Evolutionary conservation across 2,329 filamentous ascomycete species (phyloP).

Genomic region (Colletotrichum ledebouriae): DNA sequence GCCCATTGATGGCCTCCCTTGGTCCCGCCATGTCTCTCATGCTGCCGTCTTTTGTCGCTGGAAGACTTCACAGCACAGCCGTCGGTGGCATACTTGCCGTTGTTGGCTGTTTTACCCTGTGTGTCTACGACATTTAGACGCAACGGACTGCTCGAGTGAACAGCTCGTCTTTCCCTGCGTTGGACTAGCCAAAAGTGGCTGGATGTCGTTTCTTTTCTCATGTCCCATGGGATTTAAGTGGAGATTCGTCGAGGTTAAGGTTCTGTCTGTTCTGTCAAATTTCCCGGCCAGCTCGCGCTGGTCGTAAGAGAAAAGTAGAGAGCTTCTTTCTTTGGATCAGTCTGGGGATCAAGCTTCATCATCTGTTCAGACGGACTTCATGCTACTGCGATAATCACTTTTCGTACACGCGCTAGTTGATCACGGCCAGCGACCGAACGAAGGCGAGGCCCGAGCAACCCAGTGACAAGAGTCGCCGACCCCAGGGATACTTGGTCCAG

Average conservation of each 20-base stretch:
- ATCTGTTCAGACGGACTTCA: not conserved
- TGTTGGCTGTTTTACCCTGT: constrained; percentile 12
- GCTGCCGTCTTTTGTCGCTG: not conserved
- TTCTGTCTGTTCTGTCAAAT: constrained; percentile 26
- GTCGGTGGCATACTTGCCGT: not conserved
- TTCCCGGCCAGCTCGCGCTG: not conserved
- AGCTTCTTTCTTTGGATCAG: constrained; percentile 22
- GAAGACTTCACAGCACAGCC: constrained; percentile 3
- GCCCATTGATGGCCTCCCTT: constrained; percentile 16
- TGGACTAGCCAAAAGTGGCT: constrained; percentile 20
- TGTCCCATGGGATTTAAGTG: constrained; percentile 13
- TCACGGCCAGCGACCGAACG: constrained; percentile 7
- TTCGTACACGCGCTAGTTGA: constrained; percentile 14
- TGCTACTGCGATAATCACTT: constrained; percentile 10
- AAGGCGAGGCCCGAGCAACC: constrained; percentile 22
- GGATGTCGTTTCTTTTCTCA: constrained; percentile 34
- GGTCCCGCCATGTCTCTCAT: constrained; percentile 30
- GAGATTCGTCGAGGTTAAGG: constrained; percentile 3
- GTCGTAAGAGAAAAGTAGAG: constrained; percentile 11
- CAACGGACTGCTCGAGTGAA: constrained; percentile 19
- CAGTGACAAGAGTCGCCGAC: constrained; percentile 4
- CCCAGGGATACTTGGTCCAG: not conserved
- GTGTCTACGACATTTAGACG: constrained; percentile 38
- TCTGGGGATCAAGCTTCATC: constrained; percentile 1
- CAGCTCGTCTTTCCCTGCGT: constrained; percentile 21